Evolutionary conservation across 1,284 basidiomycete species (phyloP).

Genomic region (Sporisorium iseilematis-ciliati): DNA sequence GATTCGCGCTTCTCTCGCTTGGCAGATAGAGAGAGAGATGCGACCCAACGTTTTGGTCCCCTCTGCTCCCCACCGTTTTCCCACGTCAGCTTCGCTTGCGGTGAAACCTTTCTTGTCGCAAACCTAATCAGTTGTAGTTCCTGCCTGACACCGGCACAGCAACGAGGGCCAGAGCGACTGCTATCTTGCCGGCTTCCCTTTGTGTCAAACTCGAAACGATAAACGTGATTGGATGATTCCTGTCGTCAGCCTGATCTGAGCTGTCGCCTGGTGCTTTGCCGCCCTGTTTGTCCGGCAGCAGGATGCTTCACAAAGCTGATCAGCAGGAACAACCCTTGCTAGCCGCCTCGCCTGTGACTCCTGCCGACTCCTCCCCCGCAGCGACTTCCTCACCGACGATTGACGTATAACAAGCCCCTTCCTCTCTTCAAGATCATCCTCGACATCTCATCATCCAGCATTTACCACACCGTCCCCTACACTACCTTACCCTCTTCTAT

Average conservation of each 20-base stretch:
- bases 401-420: slow-evolving; percentile 22
- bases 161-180: too few species aligned
- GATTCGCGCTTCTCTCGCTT: too few species aligned
- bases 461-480: slow-evolving; percentile 1
- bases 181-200: too few species aligned
- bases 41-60: too few species aligned
- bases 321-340: slow-evolving; percentile 2
- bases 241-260: not conserved
- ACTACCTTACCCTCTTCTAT: not conserved
- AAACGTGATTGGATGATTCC: not conserved
- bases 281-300: slow-evolving; percentile 8
- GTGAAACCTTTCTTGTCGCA: too few species aligned
- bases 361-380: not conserved
- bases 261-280: slow-evolving; percentile 6
- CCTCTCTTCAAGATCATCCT: not conserved
- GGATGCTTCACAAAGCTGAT: slow-evolving; percentile 34
- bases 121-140: too few species aligned
- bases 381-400: not conserved
- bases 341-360: not conserved
- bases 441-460: slow-evolving; percentile 4
- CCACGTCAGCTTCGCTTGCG: too few species aligned
- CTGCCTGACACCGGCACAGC: too few species aligned
- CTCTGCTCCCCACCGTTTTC: too few species aligned
- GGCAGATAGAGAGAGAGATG: too few species aligned
- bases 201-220: too few species aligned